Base-by-base conservation (phyloP, 148 eudicot genomes). In the Euryodendron excelsum region DNA sequence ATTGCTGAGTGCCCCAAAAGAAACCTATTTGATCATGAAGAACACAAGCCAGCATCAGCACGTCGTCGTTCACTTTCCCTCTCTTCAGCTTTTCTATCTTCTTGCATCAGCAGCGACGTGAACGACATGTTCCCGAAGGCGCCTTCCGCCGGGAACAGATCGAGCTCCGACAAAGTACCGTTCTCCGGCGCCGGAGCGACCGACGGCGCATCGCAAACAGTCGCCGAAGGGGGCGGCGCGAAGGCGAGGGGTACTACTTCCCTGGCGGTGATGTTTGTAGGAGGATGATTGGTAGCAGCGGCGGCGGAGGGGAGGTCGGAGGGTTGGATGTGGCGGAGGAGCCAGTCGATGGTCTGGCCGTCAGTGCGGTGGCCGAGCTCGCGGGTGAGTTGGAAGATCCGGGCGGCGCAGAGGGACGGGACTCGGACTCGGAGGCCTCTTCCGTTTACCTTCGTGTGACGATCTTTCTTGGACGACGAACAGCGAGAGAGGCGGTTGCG, bases 381-480 rank as follows among this genome's bases (percentile, higher is more conserved):
- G 30, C 80, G 80, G 13, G 80, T 78, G 18, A 69, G 80, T 67
- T 78, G 81, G 69, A 78, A 78, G 81, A 78, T 62, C 23, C 81
- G 69, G 52, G 81, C 81, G 69, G 81, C 81, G 75, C 75, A 72
- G 34, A 78, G 44, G 41, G 81, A 48, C 18, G 81, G 81, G 39
- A 78, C 64, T n/a, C 81, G 81, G 69, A 78, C 76, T 23, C 81
- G 31, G 14, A 70, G 76, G 36, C 81, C 81, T 27, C 76, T 74
- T 13, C 81, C 81, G 70, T 78, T 48, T 20, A 78, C 76, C 69
- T 71, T 78, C 4, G 67, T 59, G 75, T 78, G 80, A 17, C 80
- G 80, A 44, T 71, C 81, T 18, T 70, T 78, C 27, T 67, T 39
- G 4, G 2, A 12, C 0, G 66, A 12, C 5, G 66, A 62, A 0